Base-by-base conservation (phyloP, 495 filamentous ascomycete species). In the Poronia punctata region DNA sequence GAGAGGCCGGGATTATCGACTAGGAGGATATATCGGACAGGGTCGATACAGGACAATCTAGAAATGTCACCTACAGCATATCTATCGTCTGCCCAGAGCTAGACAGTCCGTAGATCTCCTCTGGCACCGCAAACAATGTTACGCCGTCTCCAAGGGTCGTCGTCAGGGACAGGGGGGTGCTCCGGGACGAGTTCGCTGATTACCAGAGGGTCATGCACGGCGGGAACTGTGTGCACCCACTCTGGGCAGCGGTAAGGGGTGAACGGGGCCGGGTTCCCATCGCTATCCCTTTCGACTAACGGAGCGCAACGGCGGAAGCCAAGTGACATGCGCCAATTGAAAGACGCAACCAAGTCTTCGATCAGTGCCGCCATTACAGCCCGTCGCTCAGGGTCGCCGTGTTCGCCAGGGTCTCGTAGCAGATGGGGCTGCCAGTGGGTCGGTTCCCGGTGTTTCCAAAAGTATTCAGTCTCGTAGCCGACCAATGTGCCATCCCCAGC, bases 291-390 rank as follows among this genome's bases (percentile, higher is more conserved):
- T 27, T 56, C 56, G 10, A 62, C 35, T 39, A 59, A 50, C 11
- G 55, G 27, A 3, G 45, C 40, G 33, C 62, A 47, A n/a, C 62
- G 32, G 15, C 62, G 51, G 24, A 69, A 27, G 0, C 64, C 63
- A 5, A 67, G 33, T 20, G 55, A 52, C 32, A 70, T 41, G 16
- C 58, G 43, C 65, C 57, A 66, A 20, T 67, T 67, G 25, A 69
- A 51, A 7, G 67, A 56, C 29, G 60, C 57, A 16, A 57, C 45
- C 5, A 68, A 29, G 28, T 58, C 56, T n/a, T 67, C 64, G 0
- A 50, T 43, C 16, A 68, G 50, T 6, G 48, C 60, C 1, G 66
- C 61, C 9, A 70, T 21, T 5, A 70, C 54, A 0, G 66, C 65
- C 43, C 65, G 66, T 4, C 65, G 63, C 12, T 56, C 17, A 3